Evolutionary conservation across 108 stramenopile species (phyloP).

Genomic region (Discostella stelligeroides): DNA sequence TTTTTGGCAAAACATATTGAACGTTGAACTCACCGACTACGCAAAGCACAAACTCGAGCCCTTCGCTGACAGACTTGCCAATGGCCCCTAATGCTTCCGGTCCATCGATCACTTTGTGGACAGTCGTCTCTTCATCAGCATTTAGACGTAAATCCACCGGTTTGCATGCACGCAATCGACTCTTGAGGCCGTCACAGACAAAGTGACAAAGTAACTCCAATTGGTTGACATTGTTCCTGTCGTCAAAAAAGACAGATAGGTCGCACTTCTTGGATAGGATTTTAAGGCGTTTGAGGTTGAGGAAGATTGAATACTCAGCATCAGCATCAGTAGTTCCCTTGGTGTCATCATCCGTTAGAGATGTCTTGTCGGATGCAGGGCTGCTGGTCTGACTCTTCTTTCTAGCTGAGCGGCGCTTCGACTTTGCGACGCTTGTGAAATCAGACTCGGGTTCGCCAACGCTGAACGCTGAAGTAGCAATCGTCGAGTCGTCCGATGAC

Average conservation of each 20-base stretch:
- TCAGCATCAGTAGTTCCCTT: conserved; percentile 43
- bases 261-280: conserved; percentile 59
- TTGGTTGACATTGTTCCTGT: conserved; percentile 43
- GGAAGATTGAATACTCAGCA: conserved; percentile 58
- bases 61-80: conserved; percentile 51
- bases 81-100: conserved; percentile 49
- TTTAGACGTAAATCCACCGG: conserved; percentile 36
- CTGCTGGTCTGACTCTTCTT: conserved; percentile 28
- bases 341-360: conserved; percentile 34
- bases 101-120: conserved; percentile 52
- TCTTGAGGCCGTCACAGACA: conserved; percentile 40
- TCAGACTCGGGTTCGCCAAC: conserved; percentile 22
- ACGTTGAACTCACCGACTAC: conserved; percentile 43
- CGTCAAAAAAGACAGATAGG: conserved; percentile 34
- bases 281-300: conserved; percentile 64
- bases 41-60: conserved; percentile 56
- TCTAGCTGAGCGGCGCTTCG: conserved; percentile 27
- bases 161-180: conserved; percentile 36
- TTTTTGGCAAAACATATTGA: neutral
- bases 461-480: conserved; percentile 36
- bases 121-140: conserved; percentile 28
- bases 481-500: conserved; percentile 32
- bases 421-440: conserved; percentile 25
- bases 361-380: conserved; percentile 25
- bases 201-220: conserved; percentile 45